phyloP scores from a whole-genome alignment of 257 asterid species.

The Solanum tarapatanum region DNA sequence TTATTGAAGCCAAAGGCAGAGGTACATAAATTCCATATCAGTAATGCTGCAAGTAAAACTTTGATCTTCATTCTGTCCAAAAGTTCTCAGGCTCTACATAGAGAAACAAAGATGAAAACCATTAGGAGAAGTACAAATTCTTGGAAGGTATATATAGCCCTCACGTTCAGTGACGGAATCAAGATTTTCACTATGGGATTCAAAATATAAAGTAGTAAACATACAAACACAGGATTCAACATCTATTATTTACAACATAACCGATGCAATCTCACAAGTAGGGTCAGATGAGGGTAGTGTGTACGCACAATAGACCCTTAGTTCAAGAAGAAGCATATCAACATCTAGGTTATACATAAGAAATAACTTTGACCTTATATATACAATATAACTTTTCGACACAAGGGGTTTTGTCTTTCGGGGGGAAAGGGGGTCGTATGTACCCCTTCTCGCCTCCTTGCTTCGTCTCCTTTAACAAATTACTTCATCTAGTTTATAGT shows the following conservation, averaged over 20 bases:
- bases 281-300: background rate
- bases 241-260: background rate
- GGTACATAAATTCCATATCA: background rate
- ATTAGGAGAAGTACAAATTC: background rate
- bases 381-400: too few relatives aligned
- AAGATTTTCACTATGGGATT: background rate
- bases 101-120: background rate
- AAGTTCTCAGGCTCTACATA: background rate
- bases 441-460: too few relatives aligned
- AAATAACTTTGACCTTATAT: too few relatives aligned
- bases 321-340: background rate
- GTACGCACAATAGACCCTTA: background rate
- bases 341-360: background rate
- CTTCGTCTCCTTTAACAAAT: too few relatives aligned
- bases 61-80: background rate
- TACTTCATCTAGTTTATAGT: too few relatives aligned
- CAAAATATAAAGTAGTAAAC: background rate
- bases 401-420: too few relatives aligned
- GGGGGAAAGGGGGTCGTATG: too few relatives aligned
- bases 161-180: background rate
- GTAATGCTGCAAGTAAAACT: background rate
- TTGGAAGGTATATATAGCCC: background rate
- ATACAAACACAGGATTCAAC: background rate
- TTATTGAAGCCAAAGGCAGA: background rate
- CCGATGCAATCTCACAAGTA: background rate